These are phyloP conservation scores for Sugiyamaella smithiae DNA, from an alignment of 805 yeast genomes.

Conservation along the genomic window DNA sequence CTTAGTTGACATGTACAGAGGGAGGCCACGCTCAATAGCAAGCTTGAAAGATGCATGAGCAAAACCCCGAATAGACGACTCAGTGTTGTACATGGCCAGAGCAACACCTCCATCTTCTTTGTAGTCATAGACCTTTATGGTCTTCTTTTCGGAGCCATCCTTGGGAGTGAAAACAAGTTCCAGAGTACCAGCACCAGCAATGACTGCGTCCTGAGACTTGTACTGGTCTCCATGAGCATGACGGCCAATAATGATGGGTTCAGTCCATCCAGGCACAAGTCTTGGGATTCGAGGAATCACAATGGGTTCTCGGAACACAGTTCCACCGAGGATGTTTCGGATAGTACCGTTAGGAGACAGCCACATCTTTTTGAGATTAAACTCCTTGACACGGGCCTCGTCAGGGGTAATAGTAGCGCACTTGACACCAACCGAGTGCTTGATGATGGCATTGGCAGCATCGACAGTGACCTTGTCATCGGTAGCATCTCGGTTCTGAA, in stretches of 20 bases:
- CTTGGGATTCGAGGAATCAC: constrained; percentile 86
- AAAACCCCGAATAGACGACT: constrained; percentile 82
- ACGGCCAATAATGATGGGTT: constrained; percentile 95
- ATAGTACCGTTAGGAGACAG: constrained; percentile 95
- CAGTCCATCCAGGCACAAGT: constrained; percentile 86
- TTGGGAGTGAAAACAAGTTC: constrained; percentile 73
- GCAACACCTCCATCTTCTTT: constrained; percentile 75
- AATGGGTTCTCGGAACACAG: constrained; percentile 96
- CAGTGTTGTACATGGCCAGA: constrained; percentile 93
- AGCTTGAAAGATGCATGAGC: constrained; percentile 90
- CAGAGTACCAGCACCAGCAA: constrained; percentile 77
- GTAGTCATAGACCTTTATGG: constrained; percentile 64
- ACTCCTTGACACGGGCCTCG: constrained; percentile 91
- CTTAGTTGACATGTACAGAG: constrained; percentile 85
- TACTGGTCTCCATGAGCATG: constrained; percentile 98
- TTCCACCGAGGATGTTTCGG: constrained; percentile 92
- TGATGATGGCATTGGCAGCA: constrained; percentile 83
- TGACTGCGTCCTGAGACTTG: constrained; percentile 82
- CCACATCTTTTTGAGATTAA: constrained; percentile 93
- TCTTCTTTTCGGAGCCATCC: constrained; percentile 54
- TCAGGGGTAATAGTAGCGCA: constrained; percentile 97
- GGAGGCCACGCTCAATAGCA: constrained; percentile 75
- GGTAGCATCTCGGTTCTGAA: constrained; percentile 82
- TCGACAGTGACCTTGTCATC: constrained; percentile 85
- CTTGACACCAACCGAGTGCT: constrained; percentile 90